phyloP scores from a whole-genome alignment of 75 land plant genomes.

The Pinus tabuliformis region DNA sequence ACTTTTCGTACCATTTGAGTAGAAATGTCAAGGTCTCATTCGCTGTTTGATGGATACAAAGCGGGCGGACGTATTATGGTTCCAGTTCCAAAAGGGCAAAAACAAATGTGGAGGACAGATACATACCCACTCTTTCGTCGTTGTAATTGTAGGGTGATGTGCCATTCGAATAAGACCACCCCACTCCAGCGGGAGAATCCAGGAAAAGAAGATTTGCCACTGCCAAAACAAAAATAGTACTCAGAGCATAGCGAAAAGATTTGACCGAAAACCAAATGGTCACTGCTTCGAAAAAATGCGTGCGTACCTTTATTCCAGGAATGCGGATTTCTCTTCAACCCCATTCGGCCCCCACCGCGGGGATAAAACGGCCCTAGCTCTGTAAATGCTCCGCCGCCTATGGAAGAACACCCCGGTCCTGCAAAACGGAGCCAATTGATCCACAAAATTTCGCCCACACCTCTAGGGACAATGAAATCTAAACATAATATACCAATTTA shows the following conservation, averaged over 20 bases:
- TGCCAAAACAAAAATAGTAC: not conserved
- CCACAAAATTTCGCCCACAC: too few relatives aligned
- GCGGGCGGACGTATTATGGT: not conserved
- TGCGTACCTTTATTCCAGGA: slow-evolving; percentile 42
- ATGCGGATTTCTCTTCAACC: slow-evolving; percentile 20
- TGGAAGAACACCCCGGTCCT: slow-evolving; percentile 52
- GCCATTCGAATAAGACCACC: slow-evolving; percentile 13
- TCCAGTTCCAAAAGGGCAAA: not conserved
- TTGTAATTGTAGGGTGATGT: slow-evolving; percentile 1
- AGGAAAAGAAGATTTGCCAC: slow-evolving; percentile 11
- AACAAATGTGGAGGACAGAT: not conserved
- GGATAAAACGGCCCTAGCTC: slow-evolving; percentile 44
- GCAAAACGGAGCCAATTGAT: not conserved
- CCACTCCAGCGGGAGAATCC: slow-evolving; percentile 17
- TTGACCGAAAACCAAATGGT: not conserved
- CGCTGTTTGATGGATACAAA: slow-evolving; percentile 17
- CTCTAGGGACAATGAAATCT: too few relatives aligned
- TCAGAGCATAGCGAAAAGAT: not conserved
- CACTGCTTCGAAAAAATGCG: not conserved
- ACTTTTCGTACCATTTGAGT: slow-evolving; percentile 33
- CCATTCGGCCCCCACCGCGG: not conserved
- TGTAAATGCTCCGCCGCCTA: slow-evolving; percentile 44
- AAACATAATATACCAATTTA: too few relatives aligned
- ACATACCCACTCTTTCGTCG: slow-evolving; percentile 11
- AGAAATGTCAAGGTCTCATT: slow-evolving; percentile 31